Base-by-base conservation (phyloP, 768 basidiomycete species). In the Pleurotus platypus region DNA sequence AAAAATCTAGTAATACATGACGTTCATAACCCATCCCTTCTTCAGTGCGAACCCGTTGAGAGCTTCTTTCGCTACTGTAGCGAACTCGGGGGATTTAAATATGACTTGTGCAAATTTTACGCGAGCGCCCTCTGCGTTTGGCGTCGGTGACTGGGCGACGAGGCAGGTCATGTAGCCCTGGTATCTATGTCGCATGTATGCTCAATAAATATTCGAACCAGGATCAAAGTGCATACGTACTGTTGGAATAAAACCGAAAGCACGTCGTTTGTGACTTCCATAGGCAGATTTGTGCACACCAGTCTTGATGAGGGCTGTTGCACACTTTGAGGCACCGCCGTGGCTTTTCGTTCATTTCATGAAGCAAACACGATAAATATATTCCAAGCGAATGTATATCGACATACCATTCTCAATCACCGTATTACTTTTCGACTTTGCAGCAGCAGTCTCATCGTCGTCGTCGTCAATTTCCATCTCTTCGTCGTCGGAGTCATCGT, bases 401-500 rank as follows among this genome's bases (percentile, higher is more conserved):
- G 64, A 77, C 82, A 68, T 78, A 85, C 83, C 57, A 42, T 16
- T 54, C 80, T 62, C 75, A 63, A 45, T n/a, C n/a, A 45, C n/a
- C 42, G 9, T 22, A 16, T 45, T 45, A 16, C 62, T 72, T 69
- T 59, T 64, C 69, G 49, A 58, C 70, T 69, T 55, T 67, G 40
- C 58, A 70, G 71, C 59, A 72, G 78, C 47, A 74, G 72, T 38
- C 74, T 54, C 68, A 55, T 89, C 87, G 46, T 91, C 89, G 47
- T 97, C 93, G 49, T 94, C 92, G 59, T 94, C 93, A 65, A 94
- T 92, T 73, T 96, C 94, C 88, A 95, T 95, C 74, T 94, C 92
- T 67, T 89, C 89, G 55, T 86, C 93, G 60, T 91, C 90, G 30
- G 30, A 35, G 61, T 85, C 83, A 54, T 80, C 85, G 48, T 83